Evolutionary conservation across 768 basidiomycete genomes (phyloP).

Genomic region (Thelephora ganbajun): DNA sequence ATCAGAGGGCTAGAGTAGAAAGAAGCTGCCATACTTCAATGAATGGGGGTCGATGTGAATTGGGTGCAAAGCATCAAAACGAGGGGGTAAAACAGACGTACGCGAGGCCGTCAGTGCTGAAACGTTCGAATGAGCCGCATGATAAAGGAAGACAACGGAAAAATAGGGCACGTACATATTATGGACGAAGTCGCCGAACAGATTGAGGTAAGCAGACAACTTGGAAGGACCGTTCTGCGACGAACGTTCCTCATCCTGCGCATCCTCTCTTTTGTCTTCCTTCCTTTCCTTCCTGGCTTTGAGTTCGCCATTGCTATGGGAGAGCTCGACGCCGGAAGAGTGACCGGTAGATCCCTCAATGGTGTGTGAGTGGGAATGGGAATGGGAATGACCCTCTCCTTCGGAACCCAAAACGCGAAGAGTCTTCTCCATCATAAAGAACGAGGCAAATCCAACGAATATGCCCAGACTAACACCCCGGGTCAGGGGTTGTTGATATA

Average conservation of each 20-base stretch:
- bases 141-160: constrained; percentile 8
- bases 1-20: constrained; percentile 93
- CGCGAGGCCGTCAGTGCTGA: constrained; percentile 86
- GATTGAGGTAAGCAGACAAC: constrained; percentile 82
- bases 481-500: not conserved
- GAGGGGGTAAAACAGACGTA: constrained; percentile 25
- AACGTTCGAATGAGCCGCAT: constrained; percentile 3
- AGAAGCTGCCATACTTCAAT: constrained; percentile 77
- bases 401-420: constrained; percentile 53
- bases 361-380: constrained; percentile 49
- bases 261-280: constrained; percentile 8
- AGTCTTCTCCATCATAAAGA: constrained; percentile 91
- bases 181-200: constrained; percentile 89
- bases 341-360: constrained; percentile 18
- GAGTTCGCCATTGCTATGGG: constrained; percentile 31
- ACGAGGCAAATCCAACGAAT: constrained; percentile 76
- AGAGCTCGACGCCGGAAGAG: constrained; percentile 33
- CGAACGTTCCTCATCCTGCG: constrained; percentile 12
- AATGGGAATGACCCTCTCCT: constrained; percentile 38
- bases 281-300: constrained; percentile 29
- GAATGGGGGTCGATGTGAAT: not conserved
- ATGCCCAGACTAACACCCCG: constrained; percentile 48
- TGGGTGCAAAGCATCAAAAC: not conserved
- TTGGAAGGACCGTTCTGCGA: constrained; percentile 41
- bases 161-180: constrained; percentile 52